A percentile compares a stretch with the other conserved stretches of the same genome.
Conservation (phyloP, 2,329 filamentous ascomycete genomes). For the Dactylellina haptotyla region DNA sequence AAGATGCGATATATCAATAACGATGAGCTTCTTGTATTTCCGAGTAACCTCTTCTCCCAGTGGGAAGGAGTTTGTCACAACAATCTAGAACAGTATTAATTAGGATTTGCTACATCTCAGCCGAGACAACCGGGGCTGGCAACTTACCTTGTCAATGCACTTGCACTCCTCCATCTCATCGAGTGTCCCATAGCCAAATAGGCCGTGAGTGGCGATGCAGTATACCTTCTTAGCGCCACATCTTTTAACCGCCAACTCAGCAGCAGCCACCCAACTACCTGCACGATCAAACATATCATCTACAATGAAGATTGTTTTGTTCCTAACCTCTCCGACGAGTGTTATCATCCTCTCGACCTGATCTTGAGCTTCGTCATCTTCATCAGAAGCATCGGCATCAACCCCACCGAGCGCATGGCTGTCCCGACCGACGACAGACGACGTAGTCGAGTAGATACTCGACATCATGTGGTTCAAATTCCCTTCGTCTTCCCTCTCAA, state of each 20-base stretch:
- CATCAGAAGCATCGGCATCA: conserved; percentile 86
- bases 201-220: conserved; percentile 94
- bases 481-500: conserved; percentile 65
- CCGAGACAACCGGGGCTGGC: background rate
- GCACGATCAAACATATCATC: conserved; percentile 99
- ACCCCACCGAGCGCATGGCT: conserved; percentile 80
- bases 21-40: conserved; percentile 81
- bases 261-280: conserved; percentile 95
- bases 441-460: conserved; percentile 78
- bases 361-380: conserved; percentile 89
- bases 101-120: background rate
- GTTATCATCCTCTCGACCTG: conserved; percentile 94
- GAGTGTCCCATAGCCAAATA: conserved; percentile 90
- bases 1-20: conserved; percentile 87
- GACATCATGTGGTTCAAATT: conserved; percentile 90
- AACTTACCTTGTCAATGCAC: conserved; percentile 76
- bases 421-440: conserved; percentile 76
- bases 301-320: conserved; percentile 89
- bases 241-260: conserved; percentile 93
- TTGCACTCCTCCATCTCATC: conserved; percentile 91
- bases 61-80: conserved; percentile 97
- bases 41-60: conserved; percentile 78
- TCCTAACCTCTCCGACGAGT: conserved; percentile 91
- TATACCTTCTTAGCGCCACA: conserved; percentile 93
- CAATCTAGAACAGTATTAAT: conserved; percentile 66